These are phyloP conservation scores for Cercospora sp. DNA, from an alignment of 2,329 filamentous ascomycete species.

Conservation along the genomic window DNA sequence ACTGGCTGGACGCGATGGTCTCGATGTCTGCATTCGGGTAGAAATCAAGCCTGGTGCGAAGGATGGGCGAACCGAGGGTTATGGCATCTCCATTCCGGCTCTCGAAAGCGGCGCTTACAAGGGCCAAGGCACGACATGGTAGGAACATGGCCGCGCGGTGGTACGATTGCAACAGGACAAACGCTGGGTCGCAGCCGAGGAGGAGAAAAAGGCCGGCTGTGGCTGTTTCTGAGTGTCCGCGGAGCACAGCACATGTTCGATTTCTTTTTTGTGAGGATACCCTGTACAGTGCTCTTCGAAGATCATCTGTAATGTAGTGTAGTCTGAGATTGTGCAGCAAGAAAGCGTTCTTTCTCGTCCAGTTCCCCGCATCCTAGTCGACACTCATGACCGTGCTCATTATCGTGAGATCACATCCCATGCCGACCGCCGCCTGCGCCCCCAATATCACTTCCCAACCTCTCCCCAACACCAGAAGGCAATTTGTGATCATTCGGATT, in stretches of 20 bases:
- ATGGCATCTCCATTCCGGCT: slow-evolving; percentile 52
- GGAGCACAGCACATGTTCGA: slow-evolving; percentile 1
- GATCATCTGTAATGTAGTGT: neutral
- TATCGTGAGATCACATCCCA: slow-evolving; percentile 14
- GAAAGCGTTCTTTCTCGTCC: neutral
- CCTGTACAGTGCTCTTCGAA: slow-evolving; percentile 11
- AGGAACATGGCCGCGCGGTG: slow-evolving; percentile 19
- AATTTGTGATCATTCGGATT: slow-evolving; percentile 82
- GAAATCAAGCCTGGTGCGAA: slow-evolving; percentile 49
- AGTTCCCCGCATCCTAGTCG: neutral
- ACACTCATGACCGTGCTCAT: neutral
- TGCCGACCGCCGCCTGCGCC: slow-evolving; percentile 33
- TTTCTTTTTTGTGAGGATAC: slow-evolving; percentile 8
- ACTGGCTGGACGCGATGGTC: slow-evolving; percentile 46
- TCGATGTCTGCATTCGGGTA: slow-evolving; percentile 52
- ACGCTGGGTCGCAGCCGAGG: neutral
- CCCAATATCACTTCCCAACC: slow-evolving; percentile 37
- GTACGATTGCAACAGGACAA: neutral
- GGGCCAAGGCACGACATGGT: slow-evolving; percentile 33
- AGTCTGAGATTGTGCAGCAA: neutral
- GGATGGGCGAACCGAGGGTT: slow-evolving; percentile 51
- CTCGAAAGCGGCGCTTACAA: slow-evolving; percentile 36
- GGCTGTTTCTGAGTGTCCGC: neutral
- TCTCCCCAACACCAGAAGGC: slow-evolving; percentile 41
- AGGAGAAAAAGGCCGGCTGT: neutral